Conservation (phyloP, 257 asterid genomes). For the Przewalskia tangutica region DNA sequence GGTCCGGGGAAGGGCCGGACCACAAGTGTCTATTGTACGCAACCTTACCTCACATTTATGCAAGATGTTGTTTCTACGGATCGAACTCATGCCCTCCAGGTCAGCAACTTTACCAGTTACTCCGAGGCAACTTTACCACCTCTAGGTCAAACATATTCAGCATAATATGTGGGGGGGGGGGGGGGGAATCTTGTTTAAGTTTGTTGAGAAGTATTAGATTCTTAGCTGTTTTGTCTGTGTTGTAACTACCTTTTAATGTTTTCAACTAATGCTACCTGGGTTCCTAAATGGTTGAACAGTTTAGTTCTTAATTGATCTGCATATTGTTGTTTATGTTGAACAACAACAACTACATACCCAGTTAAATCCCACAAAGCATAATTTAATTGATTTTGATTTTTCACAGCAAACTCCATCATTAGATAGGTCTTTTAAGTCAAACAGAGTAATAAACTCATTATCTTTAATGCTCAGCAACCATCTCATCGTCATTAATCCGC, state of each 20-base stretch:
- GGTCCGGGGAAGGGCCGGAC: no score
- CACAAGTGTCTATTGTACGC: no score
- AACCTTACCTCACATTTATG: no score
- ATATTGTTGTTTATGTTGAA: background rate
- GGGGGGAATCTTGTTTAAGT: background rate
- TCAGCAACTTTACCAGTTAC: no score
- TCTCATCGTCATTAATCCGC: background rate
- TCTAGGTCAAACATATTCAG: background rate
- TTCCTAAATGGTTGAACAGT: background rate
- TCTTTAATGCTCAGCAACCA: background rate
- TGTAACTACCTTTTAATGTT: background rate
- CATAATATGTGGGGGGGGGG: background rate
- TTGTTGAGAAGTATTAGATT: background rate
- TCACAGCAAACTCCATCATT: background rate
- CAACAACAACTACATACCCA: no score
- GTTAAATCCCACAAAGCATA: background rate
- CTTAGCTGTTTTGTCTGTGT: background rate
- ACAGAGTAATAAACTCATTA: background rate
- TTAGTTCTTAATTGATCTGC: background rate
- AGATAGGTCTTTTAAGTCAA: background rate
- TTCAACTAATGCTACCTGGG: background rate
- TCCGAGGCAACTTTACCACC: no score
- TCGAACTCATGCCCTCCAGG: no score
- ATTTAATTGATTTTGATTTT: background rate
- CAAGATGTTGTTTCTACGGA: no score